Conservation (phyloP, 306 rosid species). For the Cucumis hystrix region DNA sequence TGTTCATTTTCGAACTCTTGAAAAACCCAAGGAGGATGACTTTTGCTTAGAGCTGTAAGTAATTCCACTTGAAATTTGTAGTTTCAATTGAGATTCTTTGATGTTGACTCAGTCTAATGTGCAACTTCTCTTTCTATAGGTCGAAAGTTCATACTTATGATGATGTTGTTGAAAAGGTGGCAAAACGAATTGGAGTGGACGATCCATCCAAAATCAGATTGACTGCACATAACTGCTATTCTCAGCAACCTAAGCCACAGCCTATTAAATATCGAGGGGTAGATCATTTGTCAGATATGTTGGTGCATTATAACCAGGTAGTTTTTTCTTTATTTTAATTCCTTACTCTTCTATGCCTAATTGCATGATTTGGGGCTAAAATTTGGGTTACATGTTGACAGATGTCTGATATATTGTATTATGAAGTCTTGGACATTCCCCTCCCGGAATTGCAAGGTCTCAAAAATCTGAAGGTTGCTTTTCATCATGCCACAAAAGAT, state of each 20-base stretch:
- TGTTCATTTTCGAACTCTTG: conserved; percentile 77
- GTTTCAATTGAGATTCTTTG: neutral
- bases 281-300: conserved; percentile 72
- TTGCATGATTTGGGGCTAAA: conserved; percentile 3
- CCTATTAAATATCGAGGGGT: conserved; percentile 67
- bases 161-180: conserved; percentile 60
- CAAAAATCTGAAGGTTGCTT: conserved; percentile 68
- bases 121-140: conserved; percentile 21
- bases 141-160: conserved; percentile 52
- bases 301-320: conserved; percentile 68
- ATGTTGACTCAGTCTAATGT: neutral
- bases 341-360: neutral
- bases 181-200: conserved; percentile 40
- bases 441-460: conserved; percentile 73
- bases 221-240: conserved; percentile 79
- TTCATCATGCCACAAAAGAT: conserved; percentile 67
- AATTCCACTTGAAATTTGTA: neutral
- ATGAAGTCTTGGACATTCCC: conserved; percentile 74
- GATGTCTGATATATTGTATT: conserved; percentile 69
- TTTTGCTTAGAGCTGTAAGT: conserved; percentile 76
- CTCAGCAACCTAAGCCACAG: conserved; percentile 85
- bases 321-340: conserved; percentile 2
- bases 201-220: conserved; percentile 81
- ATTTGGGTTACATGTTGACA: conserved; percentile 12
- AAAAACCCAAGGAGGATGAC: conserved; percentile 86